Conservation (phyloP, 208 protist genomes). For the Trichomonas gallinae region DNA sequence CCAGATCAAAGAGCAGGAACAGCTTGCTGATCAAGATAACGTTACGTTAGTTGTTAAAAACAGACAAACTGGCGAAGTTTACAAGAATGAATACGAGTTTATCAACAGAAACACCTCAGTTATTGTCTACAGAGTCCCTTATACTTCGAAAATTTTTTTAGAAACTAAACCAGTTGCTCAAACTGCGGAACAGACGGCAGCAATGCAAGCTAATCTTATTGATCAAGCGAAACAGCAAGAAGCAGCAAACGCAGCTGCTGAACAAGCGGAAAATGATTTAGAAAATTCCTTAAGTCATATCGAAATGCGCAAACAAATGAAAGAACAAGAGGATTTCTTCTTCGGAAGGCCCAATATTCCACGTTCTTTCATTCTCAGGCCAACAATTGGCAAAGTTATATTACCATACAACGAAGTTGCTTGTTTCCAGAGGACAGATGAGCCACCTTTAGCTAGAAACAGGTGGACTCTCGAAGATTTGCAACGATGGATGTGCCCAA, state of each 20-base stretch:
- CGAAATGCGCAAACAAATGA: background rate
- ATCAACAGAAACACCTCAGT: background rate
- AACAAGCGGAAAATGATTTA: background rate
- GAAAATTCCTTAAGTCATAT: background rate
- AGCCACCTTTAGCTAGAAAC: background rate
- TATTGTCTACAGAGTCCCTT: background rate
- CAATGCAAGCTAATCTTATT: background rate
- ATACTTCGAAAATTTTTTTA: background rate
- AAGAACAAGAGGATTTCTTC: background rate
- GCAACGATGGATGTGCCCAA: background rate
- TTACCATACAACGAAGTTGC: background rate
- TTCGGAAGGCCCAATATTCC: background rate
- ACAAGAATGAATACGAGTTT: background rate
- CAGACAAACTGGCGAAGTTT: background rate
- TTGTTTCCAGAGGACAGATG: background rate
- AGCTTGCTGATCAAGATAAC: background rate
- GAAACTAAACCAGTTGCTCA: background rate
- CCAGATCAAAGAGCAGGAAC: background rate
- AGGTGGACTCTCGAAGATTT: background rate
- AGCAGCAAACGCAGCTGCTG: background rate
- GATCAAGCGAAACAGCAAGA: background rate
- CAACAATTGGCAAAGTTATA: background rate
- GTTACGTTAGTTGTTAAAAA: conserved; percentile 11
- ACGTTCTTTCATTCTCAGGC: background rate
- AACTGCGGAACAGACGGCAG: background rate